Evolutionary conservation across 441 rosid species (phyloP).

Genomic region (Gossypium gossypioides): DNA sequence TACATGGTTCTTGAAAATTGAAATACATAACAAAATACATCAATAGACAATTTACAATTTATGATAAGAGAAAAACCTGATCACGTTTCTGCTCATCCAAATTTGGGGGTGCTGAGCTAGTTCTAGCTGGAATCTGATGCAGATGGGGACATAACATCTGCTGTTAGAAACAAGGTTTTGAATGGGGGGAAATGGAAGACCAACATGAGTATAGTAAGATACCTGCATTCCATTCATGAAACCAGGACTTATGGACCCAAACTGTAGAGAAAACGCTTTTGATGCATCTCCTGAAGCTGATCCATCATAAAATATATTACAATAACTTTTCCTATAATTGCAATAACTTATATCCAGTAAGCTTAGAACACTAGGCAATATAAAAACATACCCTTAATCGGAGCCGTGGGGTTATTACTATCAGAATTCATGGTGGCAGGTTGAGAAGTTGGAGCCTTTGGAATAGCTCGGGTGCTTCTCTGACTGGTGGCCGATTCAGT

Average conservation of each 20-base stretch:
- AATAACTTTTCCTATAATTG: neutral
- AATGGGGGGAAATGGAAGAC: neutral
- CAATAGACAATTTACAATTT: slow-evolving; percentile 2
- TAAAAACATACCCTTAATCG: slow-evolving; percentile 43
- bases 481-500: slow-evolving; percentile 33
- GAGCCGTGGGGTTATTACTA: slow-evolving; percentile 23
- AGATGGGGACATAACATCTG: slow-evolving; percentile 20
- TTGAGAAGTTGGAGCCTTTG: slow-evolving; percentile 77
- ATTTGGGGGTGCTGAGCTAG: slow-evolving; percentile 95
- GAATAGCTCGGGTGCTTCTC: slow-evolving; percentile 48
- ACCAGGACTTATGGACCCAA: slow-evolving; percentile 80
- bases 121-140: slow-evolving; percentile 83
- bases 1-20: slow-evolving; percentile 12
- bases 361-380: neutral
- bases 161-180: slow-evolving; percentile 1
- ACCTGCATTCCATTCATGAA: slow-evolving; percentile 75
- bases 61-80: slow-evolving; percentile 40
- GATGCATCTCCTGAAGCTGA: slow-evolving; percentile 51
- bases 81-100: slow-evolving; percentile 94
- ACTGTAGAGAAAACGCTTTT: slow-evolving; percentile 60
- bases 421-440: slow-evolving; percentile 52
- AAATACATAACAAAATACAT: neutral
- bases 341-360: neutral
- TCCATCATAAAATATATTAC: slow-evolving; percentile 10
- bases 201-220: neutral